Evolutionary conservation across 495 filamentous ascomycete genomes (phyloP), one percentile per base, ranked within the genome.

Genomic region (Aspergillus leporis): DNA sequence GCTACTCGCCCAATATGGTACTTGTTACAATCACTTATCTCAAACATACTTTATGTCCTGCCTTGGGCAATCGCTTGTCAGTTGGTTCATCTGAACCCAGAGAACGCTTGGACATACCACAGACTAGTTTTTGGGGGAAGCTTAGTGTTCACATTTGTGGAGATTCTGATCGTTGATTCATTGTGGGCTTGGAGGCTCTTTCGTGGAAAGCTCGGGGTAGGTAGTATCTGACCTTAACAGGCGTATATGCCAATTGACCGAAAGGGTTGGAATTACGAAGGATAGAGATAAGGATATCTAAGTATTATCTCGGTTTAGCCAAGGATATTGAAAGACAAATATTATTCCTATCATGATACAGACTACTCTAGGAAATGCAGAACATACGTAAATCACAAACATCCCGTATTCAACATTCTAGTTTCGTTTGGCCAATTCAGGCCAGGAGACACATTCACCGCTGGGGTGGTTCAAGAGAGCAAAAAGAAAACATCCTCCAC

Each of bases 51-150:
- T 32, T 90, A 83, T 69, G 85, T 89, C 21, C 70, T 91, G 0
- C 87, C 89, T 1, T 90, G 87, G 86, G 86, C 87, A 0, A 84
- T 90, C 48, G 85, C 79, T 2, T 80, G 84, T n/a, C 80, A 79
- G 16, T 68, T 71, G 5, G 64, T 71, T 23, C 59, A 73, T 36
- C 62, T 89, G 36, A 73, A 81, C 21, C 68, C 68, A 22, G 70
- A 68, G 0, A 78, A 83, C 53, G 86, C 87, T 2, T 91, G 89
- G 89, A 88, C 77, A 0, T 90, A 83, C 61, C 79, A 91, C 67
- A 74, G 76, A 0, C 64, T 90, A 3, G 80, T 90, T 3, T 91
- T 91, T 76, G 88, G 89, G 0, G 88, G 87, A 1, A 84, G 80
- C 55, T 69, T 90, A 48, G 85, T 91, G 18, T 89, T 90, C 61